These are phyloP conservation scores for Fusarium veterinarium DNA, from an alignment of 2,329 filamentous ascomycete genomes.

Conservation along the genomic window DNA sequence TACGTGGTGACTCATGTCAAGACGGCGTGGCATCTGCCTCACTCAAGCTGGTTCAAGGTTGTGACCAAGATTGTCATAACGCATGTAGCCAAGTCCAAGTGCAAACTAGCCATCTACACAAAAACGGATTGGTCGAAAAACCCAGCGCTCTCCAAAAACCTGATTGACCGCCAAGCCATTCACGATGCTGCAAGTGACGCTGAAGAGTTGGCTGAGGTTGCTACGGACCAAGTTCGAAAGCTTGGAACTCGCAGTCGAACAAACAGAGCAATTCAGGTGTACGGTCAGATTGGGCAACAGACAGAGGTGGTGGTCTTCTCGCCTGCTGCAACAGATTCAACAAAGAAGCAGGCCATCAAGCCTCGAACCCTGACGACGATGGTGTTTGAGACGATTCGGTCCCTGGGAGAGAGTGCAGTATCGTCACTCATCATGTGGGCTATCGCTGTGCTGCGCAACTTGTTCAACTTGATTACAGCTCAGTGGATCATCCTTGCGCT, in stretches of 20 bases:
- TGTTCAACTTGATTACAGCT: conserved; percentile 76
- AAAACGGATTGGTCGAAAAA: conserved; percentile 86
- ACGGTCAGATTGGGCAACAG: conserved; percentile 78
- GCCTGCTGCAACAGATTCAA: conserved; percentile 58
- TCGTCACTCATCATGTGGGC: conserved; percentile 83
- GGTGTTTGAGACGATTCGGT: conserved; percentile 77
- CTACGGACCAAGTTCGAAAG: conserved; percentile 80
- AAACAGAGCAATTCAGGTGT: conserved; percentile 82
- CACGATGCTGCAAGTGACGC: conserved; percentile 79
- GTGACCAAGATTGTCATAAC: conserved; percentile 95
- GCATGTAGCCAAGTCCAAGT: conserved; percentile 89
- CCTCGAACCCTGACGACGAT: conserved; percentile 74
- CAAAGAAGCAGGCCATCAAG: conserved; percentile 69
- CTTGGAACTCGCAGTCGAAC: conserved; percentile 80
- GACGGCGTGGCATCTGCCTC: conserved; percentile 86
- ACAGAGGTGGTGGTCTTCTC: conserved; percentile 72
- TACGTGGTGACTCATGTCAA: conserved; percentile 73
- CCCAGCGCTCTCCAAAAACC: conserved; percentile 68
- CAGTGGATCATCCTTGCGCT: conserved; percentile 79
- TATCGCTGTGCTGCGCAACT: conserved; percentile 71
- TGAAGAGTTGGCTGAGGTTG: conserved; percentile 78
- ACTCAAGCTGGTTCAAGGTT: conserved; percentile 80
- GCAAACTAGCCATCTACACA: conserved; percentile 88
- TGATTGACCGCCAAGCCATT: conserved; percentile 77
- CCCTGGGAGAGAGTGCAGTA: conserved; percentile 78